Base-by-base conservation (phyloP, 2,329 filamentous ascomycete species). In the Huntiella bhutanensis region DNA sequence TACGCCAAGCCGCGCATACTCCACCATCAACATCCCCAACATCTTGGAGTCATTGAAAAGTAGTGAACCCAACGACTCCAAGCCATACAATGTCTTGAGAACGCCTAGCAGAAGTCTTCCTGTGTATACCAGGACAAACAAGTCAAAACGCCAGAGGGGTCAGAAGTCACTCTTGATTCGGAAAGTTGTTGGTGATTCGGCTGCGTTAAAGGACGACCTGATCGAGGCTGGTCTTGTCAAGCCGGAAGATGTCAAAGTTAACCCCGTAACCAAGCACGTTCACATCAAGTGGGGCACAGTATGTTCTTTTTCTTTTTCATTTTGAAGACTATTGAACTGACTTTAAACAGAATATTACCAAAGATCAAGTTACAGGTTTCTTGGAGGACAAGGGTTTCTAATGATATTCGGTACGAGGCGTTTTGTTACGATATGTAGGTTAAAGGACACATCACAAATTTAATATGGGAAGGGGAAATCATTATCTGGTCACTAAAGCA, bases 131-230 rank as follows among this genome's bases (percentile, higher is more conserved):
- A 19, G 40, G 4, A n/a, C 10, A 13, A 33, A 41, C 11, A 13
- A n/a, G 7, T 19, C 40, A 16, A 41, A 28, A 28, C 22, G 22
- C 22, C 6, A 32, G 8, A 41, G 16, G 10, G 40, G 17, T 10
- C 13, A 32, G 57, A 74, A 77, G 55, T 63, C 82, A 55, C 92
- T 88, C 4, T 62, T 75, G 48, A 64, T 98, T 47, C 81, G 85
- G 59, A 86, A 82, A 62, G 71, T 88, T 43, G 76, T 84, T 48
- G 91, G 91, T 12, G 72, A 93, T 58, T 56, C 76, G 43, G 60
- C 65, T 32, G 70, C 66, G 3, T 59, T 96, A 52, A 68, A 73
- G 51, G 61, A 70, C 33, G 80, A 86, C 54, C 58, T 96, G 48
- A 63, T 67, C 34, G 57, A 62, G 15, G 70, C 67, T 8, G 60